Evolutionary conservation across 2,329 filamentous ascomycete species (phyloP).

Genomic region (Hymenoscyphus scutula): DNA sequence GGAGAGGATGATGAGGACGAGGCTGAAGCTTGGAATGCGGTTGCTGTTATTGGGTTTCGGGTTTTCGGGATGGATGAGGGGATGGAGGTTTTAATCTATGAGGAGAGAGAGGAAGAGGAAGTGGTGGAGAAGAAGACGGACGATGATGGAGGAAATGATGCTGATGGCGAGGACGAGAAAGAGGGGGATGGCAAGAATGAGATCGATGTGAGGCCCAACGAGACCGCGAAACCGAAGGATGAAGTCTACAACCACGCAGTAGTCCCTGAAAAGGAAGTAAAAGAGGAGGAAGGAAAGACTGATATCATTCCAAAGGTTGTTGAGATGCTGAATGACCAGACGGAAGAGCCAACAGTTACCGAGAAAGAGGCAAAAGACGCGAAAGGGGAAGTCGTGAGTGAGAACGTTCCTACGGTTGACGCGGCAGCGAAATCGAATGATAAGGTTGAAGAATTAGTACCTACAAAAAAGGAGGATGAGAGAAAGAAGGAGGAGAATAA

Average conservation of each 20-base stretch:
- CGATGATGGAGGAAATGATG: not conserved
- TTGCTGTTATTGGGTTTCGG: slow-evolving; percentile 43
- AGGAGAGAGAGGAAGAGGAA: slow-evolving; percentile 29
- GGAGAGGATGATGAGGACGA: slow-evolving; percentile 48
- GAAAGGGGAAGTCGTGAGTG: too few relatives aligned
- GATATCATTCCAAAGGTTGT: not conserved
- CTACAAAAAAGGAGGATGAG: not conserved
- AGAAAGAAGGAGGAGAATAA: not conserved
- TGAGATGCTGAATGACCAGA: not conserved
- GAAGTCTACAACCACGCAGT: too few relatives aligned
- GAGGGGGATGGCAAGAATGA: not conserved
- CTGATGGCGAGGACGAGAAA: slow-evolving; percentile 5
- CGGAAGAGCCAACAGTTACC: not conserved
- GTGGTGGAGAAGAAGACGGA: slow-evolving; percentile 23
- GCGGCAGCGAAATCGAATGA: too few relatives aligned
- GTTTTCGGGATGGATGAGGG: slow-evolving; percentile 47
- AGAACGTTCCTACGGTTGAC: too few relatives aligned
- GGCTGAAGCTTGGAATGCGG: slow-evolving; percentile 43
- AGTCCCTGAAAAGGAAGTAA: not conserved
- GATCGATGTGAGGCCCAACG: not conserved
- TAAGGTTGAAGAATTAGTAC: too few relatives aligned
- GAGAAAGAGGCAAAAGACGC: not conserved
- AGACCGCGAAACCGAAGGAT: too few relatives aligned
- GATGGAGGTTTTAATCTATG: slow-evolving; percentile 25
- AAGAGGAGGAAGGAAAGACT: not conserved